Conservation (phyloP, 202 grass and related monocot species). For the Sporobolus alterniflorus region DNA sequence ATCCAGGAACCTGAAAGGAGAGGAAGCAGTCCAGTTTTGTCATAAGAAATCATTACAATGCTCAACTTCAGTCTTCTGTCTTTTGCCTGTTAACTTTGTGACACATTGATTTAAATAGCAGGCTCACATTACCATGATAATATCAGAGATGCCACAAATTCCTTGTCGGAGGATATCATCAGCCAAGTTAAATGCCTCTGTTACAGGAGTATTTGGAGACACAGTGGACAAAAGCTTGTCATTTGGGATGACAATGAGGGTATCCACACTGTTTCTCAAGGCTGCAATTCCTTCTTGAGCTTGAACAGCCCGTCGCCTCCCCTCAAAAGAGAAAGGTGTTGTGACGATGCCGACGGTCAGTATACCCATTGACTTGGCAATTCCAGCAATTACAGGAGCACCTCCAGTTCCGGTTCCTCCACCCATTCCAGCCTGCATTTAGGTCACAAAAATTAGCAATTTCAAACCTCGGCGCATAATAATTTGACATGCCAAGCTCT, state of each 20-base stretch:
- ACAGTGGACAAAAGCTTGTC: slow-evolving; percentile 93
- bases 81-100: not conserved
- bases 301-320: slow-evolving; percentile 88
- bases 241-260: slow-evolving; percentile 98
- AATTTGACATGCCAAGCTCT: slow-evolving; percentile 1
- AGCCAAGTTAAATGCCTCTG: slow-evolving; percentile 97
- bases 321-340: slow-evolving; percentile 97
- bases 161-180: slow-evolving; percentile 99
- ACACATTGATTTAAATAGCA: slow-evolving; percentile 2
- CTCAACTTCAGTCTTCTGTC: not conserved
- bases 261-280: slow-evolving; percentile 92
- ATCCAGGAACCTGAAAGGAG: slow-evolving; percentile 70
- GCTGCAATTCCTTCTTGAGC: slow-evolving; percentile 97
- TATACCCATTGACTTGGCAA: slow-evolving; percentile 94
- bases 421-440: slow-evolving; percentile 94
- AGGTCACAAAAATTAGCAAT: not conserved
- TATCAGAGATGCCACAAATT: slow-evolving; percentile 97
- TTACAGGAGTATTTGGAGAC: slow-evolving; percentile 95
- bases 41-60: not conserved
- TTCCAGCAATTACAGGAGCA: slow-evolving; percentile 89
- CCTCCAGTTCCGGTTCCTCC: slow-evolving; percentile 93
- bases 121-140: slow-evolving; percentile 66
- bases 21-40: not conserved
- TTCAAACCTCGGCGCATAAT: not conserved
- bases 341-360: slow-evolving; percentile 96